A percentile compares a stretch with the other conserved stretches of the same genome.
These are phyloP conservation scores for Exophiala dermatitidis DNA, from an alignment of 2,329 filamentous ascomycete species.

Conservation along the genomic window DNA sequence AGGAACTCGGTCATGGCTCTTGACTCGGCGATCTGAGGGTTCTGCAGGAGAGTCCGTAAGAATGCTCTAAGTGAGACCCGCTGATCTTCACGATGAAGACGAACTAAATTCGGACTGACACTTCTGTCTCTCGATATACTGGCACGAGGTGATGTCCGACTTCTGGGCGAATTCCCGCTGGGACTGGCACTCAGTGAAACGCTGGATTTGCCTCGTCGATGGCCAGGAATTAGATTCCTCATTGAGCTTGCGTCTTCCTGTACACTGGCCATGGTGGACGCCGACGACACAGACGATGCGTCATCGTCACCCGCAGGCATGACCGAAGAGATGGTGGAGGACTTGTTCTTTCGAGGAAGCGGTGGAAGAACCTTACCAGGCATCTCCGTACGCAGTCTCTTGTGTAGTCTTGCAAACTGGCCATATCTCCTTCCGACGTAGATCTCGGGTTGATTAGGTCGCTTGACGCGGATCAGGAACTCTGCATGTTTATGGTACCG, in stretches of 20 bases:
- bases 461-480: slow-evolving; percentile 81
- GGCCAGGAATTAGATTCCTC: slow-evolving; percentile 26
- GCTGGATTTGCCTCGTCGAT: slow-evolving; percentile 21
- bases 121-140: slow-evolving; percentile 20
- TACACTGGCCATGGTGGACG: slow-evolving; percentile 59
- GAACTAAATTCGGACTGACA: slow-evolving; percentile 42
- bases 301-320: slow-evolving; percentile 63
- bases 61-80: slow-evolving; percentile 87
- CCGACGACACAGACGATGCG: slow-evolving; percentile 70
- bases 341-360: slow-evolving; percentile 87
- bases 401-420: slow-evolving; percentile 75
- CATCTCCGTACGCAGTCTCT: slow-evolving; percentile 70
- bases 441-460: slow-evolving; percentile 64
- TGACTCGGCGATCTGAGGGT: slow-evolving; percentile 74
- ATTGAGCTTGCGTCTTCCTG: slow-evolving; percentile 27
- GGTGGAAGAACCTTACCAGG: slow-evolving; percentile 84
- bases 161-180: slow-evolving; percentile 13
- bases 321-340: slow-evolving; percentile 55
- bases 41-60: slow-evolving; percentile 75
- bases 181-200: slow-evolving; percentile 16
- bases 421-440: slow-evolving; percentile 82
- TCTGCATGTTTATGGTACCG: slow-evolving; percentile 89
- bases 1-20: slow-evolving; percentile 81
- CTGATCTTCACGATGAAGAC: slow-evolving; percentile 79
- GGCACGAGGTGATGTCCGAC: slow-evolving; percentile 17